These are phyloP conservation scores for Hypoxylon lenormandii DNA, from an alignment of 495 filamentous ascomycete genomes.

Conservation along the genomic window DNA sequence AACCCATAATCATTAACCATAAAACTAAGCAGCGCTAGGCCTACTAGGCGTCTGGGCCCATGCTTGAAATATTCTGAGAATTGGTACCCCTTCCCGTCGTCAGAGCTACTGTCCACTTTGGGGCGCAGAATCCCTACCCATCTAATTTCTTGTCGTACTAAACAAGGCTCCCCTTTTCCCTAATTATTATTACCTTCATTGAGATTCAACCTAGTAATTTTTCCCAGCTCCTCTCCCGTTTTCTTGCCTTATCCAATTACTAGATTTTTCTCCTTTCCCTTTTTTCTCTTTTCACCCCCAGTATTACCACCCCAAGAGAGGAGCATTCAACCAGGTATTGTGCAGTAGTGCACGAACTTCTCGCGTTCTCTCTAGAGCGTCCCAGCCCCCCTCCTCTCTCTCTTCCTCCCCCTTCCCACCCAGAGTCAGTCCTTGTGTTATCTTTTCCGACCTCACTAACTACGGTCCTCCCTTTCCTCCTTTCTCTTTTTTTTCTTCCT, in stretches of 20 bases:
- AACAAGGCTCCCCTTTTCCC: constrained; percentile 56
- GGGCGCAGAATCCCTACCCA: constrained; percentile 51
- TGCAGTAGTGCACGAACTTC: constrained; percentile 50
- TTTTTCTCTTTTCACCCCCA: constrained; percentile 33
- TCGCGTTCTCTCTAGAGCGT: constrained; percentile 37
- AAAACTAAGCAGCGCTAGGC: constrained; percentile 24
- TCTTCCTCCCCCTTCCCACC: constrained; percentile 40
- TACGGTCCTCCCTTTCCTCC: constrained; percentile 20
- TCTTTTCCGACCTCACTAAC: constrained; percentile 38
- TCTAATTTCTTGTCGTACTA: constrained; percentile 54
- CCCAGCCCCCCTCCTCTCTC: constrained; percentile 44
- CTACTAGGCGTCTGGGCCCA: constrained; percentile 36
- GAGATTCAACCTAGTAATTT: constrained; percentile 52
- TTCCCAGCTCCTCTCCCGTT: constrained; percentile 48
- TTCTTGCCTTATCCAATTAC: constrained; percentile 45
- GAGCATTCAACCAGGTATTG: constrained; percentile 36
- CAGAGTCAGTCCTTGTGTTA: constrained; percentile 44
- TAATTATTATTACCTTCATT: constrained; percentile 52
- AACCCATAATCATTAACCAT: constrained; percentile 33
- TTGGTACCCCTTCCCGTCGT: constrained; percentile 46
- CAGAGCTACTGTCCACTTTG: constrained; percentile 48
- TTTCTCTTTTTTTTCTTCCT: constrained; percentile 30
- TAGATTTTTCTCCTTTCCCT: constrained; percentile 37
- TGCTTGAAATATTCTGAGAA: constrained; percentile 40
- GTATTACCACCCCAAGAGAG: constrained; percentile 42